These are phyloP conservation scores for Cucurbita argyrosperma DNA, from an alignment of 306 rosid species.

Conservation along the genomic window DNA sequence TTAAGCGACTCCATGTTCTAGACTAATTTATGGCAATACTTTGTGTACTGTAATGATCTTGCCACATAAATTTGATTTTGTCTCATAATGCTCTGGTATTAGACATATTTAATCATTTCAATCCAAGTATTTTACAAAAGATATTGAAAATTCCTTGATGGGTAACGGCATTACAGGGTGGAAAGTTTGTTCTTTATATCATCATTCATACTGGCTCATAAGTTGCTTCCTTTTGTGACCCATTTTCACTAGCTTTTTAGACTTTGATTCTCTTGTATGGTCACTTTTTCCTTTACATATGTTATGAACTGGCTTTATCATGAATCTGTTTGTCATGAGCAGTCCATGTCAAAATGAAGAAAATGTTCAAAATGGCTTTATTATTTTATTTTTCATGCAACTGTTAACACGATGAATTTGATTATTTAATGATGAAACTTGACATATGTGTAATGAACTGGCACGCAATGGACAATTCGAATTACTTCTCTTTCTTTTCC, in stretches of 20 bases:
- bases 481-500: too few relatives aligned
- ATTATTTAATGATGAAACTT: slow-evolving; percentile 3
- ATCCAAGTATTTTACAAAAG: background rate
- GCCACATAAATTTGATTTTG: background rate
- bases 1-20: background rate
- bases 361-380: too few relatives aligned
- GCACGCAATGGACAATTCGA: background rate
- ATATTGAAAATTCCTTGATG: background rate
- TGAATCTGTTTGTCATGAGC: background rate
- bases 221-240: background rate
- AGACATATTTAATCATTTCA: background rate
- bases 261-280: background rate
- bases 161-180: background rate
- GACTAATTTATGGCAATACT: background rate
- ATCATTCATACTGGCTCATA: background rate
- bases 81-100: background rate
- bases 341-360: too few relatives aligned
- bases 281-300: background rate
- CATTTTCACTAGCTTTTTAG: background rate
- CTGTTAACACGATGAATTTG: background rate
- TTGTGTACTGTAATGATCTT: slow-evolving; percentile 1
- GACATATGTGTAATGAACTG: background rate
- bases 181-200: background rate
- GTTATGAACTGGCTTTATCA: background rate
- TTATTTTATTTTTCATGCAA: background rate